A percentile compares a stretch with the other conserved stretches of the same genome.
Conservation (phyloP, 164 flowering plant genomes). For the Berberis vulgaris region DNA sequence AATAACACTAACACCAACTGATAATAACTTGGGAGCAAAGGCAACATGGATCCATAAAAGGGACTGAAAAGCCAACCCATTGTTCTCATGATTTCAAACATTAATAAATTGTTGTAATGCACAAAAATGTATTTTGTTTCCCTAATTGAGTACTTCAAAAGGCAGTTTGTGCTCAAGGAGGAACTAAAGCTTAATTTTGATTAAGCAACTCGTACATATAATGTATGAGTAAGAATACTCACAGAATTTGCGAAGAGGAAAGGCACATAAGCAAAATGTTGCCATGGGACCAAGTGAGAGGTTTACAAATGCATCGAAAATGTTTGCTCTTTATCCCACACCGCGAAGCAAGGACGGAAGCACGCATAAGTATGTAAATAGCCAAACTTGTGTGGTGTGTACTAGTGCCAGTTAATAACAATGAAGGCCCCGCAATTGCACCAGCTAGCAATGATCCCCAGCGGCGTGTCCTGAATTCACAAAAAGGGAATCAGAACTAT, state of each 20-base stretch:
- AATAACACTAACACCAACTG: too few species aligned
- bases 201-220: too few species aligned
- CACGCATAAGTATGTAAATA: slow-evolving; percentile 90
- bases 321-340: slow-evolving; percentile 93
- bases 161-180: too few species aligned
- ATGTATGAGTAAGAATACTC: slow-evolving; percentile 16
- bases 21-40: too few species aligned
- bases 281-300: slow-evolving; percentile 89
- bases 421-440: slow-evolving; percentile 90
- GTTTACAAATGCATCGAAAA: slow-evolving; percentile 75
- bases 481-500: background rate
- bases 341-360: slow-evolving; percentile 88
- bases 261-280: slow-evolving; percentile 97
- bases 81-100: too few species aligned
- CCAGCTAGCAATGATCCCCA: slow-evolving; percentile 94
- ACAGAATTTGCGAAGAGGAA: slow-evolving; percentile 92
- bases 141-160: too few species aligned
- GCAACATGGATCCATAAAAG: too few species aligned
- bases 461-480: slow-evolving; percentile 56
- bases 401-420: slow-evolving; percentile 77
- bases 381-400: slow-evolving; percentile 91
- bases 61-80: too few species aligned
- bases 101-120: too few species aligned
- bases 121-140: too few species aligned
- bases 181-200: too few species aligned